These are phyloP conservation scores for Cryphonectria radicalis DNA, from an alignment of 2,329 filamentous ascomycete species.

Conservation along the genomic window DNA sequence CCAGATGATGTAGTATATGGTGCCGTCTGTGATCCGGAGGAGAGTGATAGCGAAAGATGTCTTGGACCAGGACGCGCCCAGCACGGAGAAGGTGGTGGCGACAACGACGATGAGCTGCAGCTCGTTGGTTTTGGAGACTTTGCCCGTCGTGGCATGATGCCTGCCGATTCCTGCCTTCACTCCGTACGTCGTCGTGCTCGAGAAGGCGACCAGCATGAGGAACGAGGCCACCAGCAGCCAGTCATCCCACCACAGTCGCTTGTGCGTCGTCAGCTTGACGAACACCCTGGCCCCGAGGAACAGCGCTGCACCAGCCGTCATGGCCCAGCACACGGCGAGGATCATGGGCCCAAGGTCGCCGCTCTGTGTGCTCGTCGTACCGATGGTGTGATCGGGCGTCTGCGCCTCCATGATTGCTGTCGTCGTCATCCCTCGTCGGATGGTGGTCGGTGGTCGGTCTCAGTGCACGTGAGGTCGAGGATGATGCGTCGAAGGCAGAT, in stretches of 20 bases:
- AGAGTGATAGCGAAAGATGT: conserved; percentile 45
- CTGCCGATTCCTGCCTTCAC: not conserved
- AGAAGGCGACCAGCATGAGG: conserved; percentile 11
- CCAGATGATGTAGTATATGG: conserved; percentile 38
- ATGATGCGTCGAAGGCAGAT: not conserved
- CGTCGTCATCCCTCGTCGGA: not conserved
- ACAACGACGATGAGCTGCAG: conserved; percentile 32
- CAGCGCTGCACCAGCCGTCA: not conserved
- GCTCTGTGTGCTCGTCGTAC: not conserved
- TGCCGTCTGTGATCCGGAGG: conserved; percentile 38
- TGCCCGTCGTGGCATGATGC: not conserved
- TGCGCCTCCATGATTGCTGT: not conserved
- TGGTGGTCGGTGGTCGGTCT: not conserved
- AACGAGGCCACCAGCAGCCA: conserved; percentile 13
- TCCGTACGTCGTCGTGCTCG: not conserved
- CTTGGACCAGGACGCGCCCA: conserved; percentile 42
- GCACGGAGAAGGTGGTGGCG: conserved; percentile 36
- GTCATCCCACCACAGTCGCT: conserved; percentile 16
- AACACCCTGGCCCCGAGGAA: conserved; percentile 2
- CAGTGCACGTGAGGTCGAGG: not conserved
- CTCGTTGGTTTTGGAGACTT: not conserved
- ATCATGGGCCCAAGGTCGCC: conserved; percentile 6
- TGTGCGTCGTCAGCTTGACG: conserved; percentile 5
- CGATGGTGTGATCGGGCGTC: not conserved
- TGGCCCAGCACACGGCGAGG: conserved; percentile 8